Base-by-base conservation (phyloP, 768 basidiomycete species). In the Lentinula aciculospora region DNA sequence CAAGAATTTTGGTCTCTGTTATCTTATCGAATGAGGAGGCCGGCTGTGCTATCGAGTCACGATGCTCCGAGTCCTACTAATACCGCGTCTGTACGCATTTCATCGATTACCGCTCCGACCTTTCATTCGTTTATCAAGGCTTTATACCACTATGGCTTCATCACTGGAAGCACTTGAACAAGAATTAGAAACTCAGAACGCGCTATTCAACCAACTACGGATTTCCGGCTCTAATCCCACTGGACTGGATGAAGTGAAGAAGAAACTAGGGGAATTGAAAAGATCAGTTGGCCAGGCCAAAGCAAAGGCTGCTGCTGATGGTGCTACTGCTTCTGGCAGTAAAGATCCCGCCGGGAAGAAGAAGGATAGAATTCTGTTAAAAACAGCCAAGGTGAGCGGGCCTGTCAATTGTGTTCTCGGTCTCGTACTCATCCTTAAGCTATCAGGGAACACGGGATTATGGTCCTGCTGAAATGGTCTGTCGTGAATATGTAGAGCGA, bases 401-500 rank as follows among this genome's bases (percentile, higher is more conserved):
- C n/a, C n/a, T n/a, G n/a, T n/a, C n/a, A 9, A 27, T 12, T 37
- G 17, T 17, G n/a, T 13, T 29, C 34, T 37, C n/a, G 4, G 23
- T 40, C 63, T 59, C 61, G 58, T 62, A 61, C 12, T 48, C 48
- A 40, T 28, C 17, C 40, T 39, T 57, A 61, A 61, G 59, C 58
- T 65, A 56, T 60, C 57, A 96, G 90, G 97, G 97, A 34, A 98
- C 97, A 17, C 83, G 92, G 50, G 97, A 99, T 72, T 98, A 93
- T 72, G 88, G 90, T 42, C 92, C 96, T 17, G 81, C 79, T 15
- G 94, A 98, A 68, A 96, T 95, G 83, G 85, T 89, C 70, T 88
- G 96, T 63, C 87, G 96, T 47, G 88, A 90, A 62, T 85, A 89
- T 73, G 88, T 98, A 66, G 95, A 98, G 68, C 80, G 81, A 42